Evolutionary conservation across 331 rosid species (phyloP), one percentile per base, ranked within the genome.

Genomic region (Cucumis variabilis): DNA sequence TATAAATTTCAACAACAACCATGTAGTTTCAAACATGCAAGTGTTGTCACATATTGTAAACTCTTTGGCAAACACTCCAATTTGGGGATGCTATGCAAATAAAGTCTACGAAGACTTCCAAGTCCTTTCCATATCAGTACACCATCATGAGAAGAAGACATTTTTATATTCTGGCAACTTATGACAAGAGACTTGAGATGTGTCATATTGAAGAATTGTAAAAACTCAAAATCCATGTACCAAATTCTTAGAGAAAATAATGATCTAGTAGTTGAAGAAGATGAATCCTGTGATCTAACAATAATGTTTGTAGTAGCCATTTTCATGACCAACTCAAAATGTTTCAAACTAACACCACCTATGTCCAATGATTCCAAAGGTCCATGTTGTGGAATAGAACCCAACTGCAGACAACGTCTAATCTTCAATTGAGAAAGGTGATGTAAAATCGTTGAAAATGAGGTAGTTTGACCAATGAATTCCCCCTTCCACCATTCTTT

Each of bases 41-140:
- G 58, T 23, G 62, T 16, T 21, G 55, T n/a, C 14, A 33, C 9
- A 83, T 83, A 23, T 83, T 66, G 33, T 24, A 63, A 8, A 0
- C 63, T 0, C 1, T 83, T n/a, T 0, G 86, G 24, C 87, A 81
- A 93, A 88, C 11, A n/a, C 88, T 19, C 89, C 81, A 9, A 89
- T 25, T 89, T 11, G 8, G 23, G 23, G 21, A 23, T 9, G 8
- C 13, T 30, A 0, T 0, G 0, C 0, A 3, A 0, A 1, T 16
- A 0, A 16, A 60, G 27, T 0, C 5, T 0, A 0, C 21, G 33
- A 16, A 55, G 25, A 17, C 1, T 81, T 30, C 2, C 7, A 20
- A 81, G 33, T 5, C 6, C 0, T 19, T 58, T 10, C 71, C 71
- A 81, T n/a, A n/a, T n/a, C 17, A 16, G 17, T 30, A 81, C 71